Evolutionary conservation across 768 basidiomycete species (phyloP), one percentile per base, ranked within the genome.

Genomic region (Grammothele lineata): DNA sequence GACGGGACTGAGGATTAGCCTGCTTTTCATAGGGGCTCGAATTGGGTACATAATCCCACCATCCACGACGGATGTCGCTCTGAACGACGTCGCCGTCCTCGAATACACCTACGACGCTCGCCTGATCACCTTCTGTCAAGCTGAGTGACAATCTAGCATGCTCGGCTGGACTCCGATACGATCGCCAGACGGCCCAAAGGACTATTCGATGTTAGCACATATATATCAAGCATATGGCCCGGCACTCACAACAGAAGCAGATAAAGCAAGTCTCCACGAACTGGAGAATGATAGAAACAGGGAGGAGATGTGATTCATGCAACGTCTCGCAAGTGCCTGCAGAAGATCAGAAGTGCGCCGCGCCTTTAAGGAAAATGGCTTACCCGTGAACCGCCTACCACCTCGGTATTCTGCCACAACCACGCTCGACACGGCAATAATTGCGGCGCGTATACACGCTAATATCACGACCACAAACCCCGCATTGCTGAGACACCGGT

Each of bases 401-500:
- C 70, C 71, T 21, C 54, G 59, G 22, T 73, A 68, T 33, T 60
- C 54, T 5, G 66, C 56, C 23, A 76, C 47, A 45, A 80, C 75
- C 21, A 77, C 44, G 18, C 68, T 57, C 12, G 76, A 68, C 4
- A 79, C 54, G 5, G 62, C 64, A 3, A 70, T 57, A 12, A 74
- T 73, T 19, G 70, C 68, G 19, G 64, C 55, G 47, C 75, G 74
- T 18, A 81, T 68, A 14, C 72, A 38, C 3, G 57, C 57, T 34
- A 83, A 57, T 15, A 70, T 56, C 18, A 68, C 51, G 12, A 77
- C 66, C 43, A 86, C 72, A 44, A 78, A 52, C n/a, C 70, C 70
- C n/a, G 79, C 75, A 48, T 77, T 75, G 59, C 80, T 74, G 51
- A 84, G 63, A 55, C 81, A 85, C 56, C 74, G 75, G 55, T 84